phyloP scores from a whole-genome alignment of 2,329 filamentous ascomycete species.

The Sporothrix brunneoviolacea region DNA sequence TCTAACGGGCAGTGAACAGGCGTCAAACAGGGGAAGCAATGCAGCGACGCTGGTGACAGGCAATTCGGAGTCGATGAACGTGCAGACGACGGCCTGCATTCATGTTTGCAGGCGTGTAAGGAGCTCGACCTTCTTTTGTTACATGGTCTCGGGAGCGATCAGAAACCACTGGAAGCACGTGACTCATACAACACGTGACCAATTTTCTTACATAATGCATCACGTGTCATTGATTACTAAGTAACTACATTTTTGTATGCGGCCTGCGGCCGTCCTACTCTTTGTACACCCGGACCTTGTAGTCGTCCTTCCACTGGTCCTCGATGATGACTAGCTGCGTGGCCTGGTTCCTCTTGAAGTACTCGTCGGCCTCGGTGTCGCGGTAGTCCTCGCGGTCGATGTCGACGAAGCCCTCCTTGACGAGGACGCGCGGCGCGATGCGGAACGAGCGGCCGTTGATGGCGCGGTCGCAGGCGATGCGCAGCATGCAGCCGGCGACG shows the following conservation, averaged over 20 bases:
- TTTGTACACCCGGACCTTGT: conserved; percentile 6
- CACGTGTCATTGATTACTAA: not conserved
- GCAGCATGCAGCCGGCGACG: conserved; percentile 8
- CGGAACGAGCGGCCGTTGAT: conserved; percentile 8
- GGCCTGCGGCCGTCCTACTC: not conserved
- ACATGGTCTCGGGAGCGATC: too few relatives aligned
- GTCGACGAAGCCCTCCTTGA: conserved; percentile 4
- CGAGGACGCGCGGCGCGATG: not conserved
- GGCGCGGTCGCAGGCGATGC: conserved; percentile 3
- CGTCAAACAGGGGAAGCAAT: too few relatives aligned
- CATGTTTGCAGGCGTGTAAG: too few relatives aligned
- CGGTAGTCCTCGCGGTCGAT: conserved; percentile 7
- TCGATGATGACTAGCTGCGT: conserved; percentile 7
- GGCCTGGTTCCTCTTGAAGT: conserved; percentile 1
- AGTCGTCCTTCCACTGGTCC: conserved; percentile 9
- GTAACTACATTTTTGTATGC: too few relatives aligned
- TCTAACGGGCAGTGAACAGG: too few relatives aligned
- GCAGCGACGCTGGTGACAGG: too few relatives aligned
- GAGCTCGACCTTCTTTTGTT: too few relatives aligned
- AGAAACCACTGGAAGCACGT: too few relatives aligned
- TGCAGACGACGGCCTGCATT: too few relatives aligned
- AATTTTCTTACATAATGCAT: too few relatives aligned
- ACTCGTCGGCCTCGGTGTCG: not conserved
- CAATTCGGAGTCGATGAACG: too few relatives aligned
- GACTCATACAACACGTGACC: too few relatives aligned